phyloP scores from a whole-genome alignment of 2,329 filamentous ascomycete species.

The Curvularia spicifera region DNA sequence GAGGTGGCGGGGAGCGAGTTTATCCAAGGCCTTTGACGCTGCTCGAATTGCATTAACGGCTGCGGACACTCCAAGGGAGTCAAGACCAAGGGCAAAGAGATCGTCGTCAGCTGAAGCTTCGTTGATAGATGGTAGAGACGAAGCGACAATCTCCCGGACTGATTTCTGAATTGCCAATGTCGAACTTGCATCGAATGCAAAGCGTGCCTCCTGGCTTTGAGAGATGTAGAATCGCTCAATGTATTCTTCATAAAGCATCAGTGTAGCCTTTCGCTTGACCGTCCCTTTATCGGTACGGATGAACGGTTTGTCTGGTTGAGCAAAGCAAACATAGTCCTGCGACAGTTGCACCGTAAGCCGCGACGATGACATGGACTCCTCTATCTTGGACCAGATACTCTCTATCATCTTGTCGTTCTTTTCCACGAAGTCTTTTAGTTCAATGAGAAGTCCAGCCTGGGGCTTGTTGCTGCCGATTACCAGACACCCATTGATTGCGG shows the following conservation, averaged over 20 bases:
- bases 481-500: conserved; percentile 38
- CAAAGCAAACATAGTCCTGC: conserved; percentile 52
- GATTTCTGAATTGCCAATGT: conserved; percentile 11
- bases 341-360: conserved; percentile 52
- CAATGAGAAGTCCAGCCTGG: conserved; percentile 43
- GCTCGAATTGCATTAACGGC: conserved; percentile 43
- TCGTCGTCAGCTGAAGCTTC: conserved; percentile 34
- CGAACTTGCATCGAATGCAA: conserved; percentile 18
- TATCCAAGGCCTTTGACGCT: conserved; percentile 38
- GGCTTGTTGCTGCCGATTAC: conserved; percentile 38
- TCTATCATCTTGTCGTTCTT: conserved; percentile 46
- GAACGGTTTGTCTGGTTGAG: conserved; percentile 55
- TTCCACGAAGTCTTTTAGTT: conserved; percentile 25
- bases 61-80: conserved; percentile 41
- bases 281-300: conserved; percentile 56
- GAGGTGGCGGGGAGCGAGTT: conserved; percentile 45
- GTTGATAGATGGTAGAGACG: conserved; percentile 11
- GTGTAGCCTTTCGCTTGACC: conserved; percentile 52
- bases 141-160: conserved; percentile 17
- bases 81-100: conserved; percentile 43
- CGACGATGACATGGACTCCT: conserved; percentile 52
- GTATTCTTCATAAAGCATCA: conserved; percentile 53
- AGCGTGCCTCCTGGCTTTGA: conserved; percentile 5
- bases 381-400: conserved; percentile 55
- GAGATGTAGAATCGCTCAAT: conserved; percentile 56